Evolutionary conservation across 2,329 filamentous ascomycete genomes (phyloP).

Genomic region (Aspergillus pseudotamarii): DNA sequence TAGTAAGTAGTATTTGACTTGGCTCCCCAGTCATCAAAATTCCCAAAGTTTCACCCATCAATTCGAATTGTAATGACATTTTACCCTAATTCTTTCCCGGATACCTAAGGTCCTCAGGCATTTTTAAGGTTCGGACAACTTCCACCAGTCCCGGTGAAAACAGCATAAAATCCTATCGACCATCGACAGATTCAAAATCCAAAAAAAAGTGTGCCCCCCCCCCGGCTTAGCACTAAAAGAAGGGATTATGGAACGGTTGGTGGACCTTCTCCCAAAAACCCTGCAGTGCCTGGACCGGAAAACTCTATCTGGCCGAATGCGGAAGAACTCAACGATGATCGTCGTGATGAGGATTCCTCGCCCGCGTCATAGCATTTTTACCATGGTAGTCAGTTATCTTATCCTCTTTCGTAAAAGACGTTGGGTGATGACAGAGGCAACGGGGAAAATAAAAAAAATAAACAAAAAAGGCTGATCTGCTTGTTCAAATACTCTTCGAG

Average conservation of each 20-base stretch:
- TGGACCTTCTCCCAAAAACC: conserved; percentile 8
- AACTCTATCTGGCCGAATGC: conserved; percentile 23
- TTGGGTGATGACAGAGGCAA: neutral
- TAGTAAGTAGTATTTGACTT: neutral
- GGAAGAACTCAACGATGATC: conserved; percentile 20
- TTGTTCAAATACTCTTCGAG: too few relatives aligned
- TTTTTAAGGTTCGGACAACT: neutral
- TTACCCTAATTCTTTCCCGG: neutral
- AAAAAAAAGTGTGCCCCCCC: too few relatives aligned
- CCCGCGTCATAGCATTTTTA: neutral
- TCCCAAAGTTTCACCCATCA: neutral
- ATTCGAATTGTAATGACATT: neutral
- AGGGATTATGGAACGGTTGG: conserved; percentile 12
- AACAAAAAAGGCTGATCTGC: neutral
- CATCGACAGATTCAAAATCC: conserved; percentile 6
- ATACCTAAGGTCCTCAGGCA: neutral
- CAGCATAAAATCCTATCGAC: conserved; percentile 4
- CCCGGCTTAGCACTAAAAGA: conserved; percentile 10
- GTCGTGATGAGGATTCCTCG: conserved; percentile 9
- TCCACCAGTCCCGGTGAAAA: neutral
- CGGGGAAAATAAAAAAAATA: neutral
- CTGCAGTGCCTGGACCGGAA: conserved; percentile 19
- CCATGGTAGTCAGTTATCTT: neutral
- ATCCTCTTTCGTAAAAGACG: neutral
- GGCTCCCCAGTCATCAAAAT: neutral